Evolutionary conservation across 331 rosid species (phyloP).

Genomic region (Malus hybrid): DNA sequence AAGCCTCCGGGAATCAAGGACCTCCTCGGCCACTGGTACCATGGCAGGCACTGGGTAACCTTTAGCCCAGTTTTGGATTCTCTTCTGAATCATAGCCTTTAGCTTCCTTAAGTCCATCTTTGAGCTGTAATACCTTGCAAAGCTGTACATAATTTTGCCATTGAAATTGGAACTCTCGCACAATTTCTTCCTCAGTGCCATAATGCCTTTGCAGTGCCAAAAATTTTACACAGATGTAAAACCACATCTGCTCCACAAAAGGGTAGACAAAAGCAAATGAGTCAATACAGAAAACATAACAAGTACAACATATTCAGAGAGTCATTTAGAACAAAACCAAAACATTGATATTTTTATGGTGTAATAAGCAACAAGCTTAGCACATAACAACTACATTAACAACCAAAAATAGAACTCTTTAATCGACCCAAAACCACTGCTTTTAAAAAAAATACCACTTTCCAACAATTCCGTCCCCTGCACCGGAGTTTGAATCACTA

Average conservation of each 20-base stretch:
- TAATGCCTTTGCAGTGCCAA: not conserved
- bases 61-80: slow-evolving; percentile 55
- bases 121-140: slow-evolving; percentile 2
- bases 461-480: not conserved
- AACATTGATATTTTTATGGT: no score
- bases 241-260: not conserved
- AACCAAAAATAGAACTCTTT: not conserved
- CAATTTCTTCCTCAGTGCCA: slow-evolving; percentile 7
- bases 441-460: not conserved
- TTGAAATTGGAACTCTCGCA: not conserved
- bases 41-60: slow-evolving; percentile 47
- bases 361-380: no score
- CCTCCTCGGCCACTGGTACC: slow-evolving; percentile 67
- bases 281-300: not conserved
- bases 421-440: not conserved
- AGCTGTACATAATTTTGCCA: not conserved
- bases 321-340: no score
- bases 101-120: slow-evolving; percentile 31
- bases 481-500: no score
- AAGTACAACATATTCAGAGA: not conserved
- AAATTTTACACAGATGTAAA: not conserved
- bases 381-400: not conserved
- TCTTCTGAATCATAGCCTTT: slow-evolving; percentile 57
- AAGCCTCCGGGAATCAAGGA: slow-evolving; percentile 37
- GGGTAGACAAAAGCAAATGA: not conserved